Conservation (phyloP, 2,329 filamentous ascomycete genomes). For the Westerdykella aurantiaca region DNA sequence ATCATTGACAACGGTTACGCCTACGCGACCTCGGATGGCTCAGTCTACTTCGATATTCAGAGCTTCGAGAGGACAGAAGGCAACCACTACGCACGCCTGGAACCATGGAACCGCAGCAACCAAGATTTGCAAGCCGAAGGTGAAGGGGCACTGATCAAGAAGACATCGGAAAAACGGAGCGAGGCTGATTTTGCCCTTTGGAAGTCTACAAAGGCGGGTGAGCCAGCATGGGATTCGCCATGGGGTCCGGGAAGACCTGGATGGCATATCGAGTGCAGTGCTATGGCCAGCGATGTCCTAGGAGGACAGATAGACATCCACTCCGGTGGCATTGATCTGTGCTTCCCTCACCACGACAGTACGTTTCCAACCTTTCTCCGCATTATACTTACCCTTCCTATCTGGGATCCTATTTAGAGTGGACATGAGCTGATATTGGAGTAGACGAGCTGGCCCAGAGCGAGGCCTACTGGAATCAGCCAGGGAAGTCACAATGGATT, state of each 20-base stretch:
- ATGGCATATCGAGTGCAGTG: slow-evolving; percentile 96
- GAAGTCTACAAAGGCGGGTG: slow-evolving; percentile 88
- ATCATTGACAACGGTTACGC: slow-evolving; percentile 82
- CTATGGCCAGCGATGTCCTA: slow-evolving; percentile 87
- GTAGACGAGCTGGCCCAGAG: slow-evolving; percentile 70
- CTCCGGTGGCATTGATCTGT: slow-evolving; percentile 84
- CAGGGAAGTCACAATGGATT: slow-evolving; percentile 64
- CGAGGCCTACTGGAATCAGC: slow-evolving; percentile 67
- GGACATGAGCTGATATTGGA: not conserved
- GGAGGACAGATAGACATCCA: slow-evolving; percentile 86
- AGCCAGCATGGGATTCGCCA: slow-evolving; percentile 81
- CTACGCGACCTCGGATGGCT: slow-evolving; percentile 69
- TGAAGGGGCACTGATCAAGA: slow-evolving; percentile 68
- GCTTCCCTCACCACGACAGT: slow-evolving; percentile 74
- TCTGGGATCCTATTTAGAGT: too few species aligned
- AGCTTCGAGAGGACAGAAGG: slow-evolving; percentile 73
- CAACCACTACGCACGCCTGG: slow-evolving; percentile 77
- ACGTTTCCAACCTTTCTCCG: not conserved
- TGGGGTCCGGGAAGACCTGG: slow-evolving; percentile 87
- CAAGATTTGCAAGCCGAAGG: slow-evolving; percentile 80
- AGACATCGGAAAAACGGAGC: slow-evolving; percentile 62
- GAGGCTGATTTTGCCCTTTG: slow-evolving; percentile 85
- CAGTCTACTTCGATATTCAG: slow-evolving; percentile 88
- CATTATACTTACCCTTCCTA: too few species aligned
- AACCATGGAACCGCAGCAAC: slow-evolving; percentile 80